A percentile compares a stretch with the other conserved stretches of the same genome.
phyloP scores from a whole-genome alignment of 2,329 filamentous ascomycete species.

The Neonectria punicea region DNA sequence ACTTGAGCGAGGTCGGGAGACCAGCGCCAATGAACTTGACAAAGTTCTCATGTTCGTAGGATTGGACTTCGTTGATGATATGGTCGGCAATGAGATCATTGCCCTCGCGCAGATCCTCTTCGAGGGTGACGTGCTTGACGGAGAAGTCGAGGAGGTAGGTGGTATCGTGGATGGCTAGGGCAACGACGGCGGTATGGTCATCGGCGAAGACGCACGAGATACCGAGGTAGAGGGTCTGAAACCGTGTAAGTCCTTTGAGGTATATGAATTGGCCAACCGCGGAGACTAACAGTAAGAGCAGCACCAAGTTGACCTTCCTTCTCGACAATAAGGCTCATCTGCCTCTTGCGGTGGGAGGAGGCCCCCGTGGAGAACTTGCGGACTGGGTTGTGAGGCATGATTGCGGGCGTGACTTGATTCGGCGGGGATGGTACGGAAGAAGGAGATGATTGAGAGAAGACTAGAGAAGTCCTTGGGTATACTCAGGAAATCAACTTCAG shows the following conservation, averaged over 20 bases:
- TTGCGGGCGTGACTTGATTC: conserved; percentile 29
- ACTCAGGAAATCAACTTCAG: conserved; percentile 21
- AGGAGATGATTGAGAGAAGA: conserved; percentile 16
- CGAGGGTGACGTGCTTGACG: conserved; percentile 65
- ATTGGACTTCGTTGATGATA: conserved; percentile 64
- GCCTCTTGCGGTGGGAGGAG: conserved; percentile 57
- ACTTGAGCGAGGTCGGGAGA: conserved; percentile 68
- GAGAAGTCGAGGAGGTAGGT: conserved; percentile 80
- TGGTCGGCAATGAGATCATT: conserved; percentile 67
- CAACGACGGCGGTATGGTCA: conserved; percentile 65
- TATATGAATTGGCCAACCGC: background rate
- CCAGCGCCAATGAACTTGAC: conserved; percentile 81
- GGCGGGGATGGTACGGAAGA: conserved; percentile 21
- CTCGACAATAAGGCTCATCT: conserved; percentile 58
- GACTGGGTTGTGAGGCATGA: conserved; percentile 41
- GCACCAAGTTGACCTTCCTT: conserved; percentile 57
- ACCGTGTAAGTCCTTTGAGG: conserved; percentile 17
- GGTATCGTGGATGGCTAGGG: conserved; percentile 77
- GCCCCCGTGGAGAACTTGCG: conserved; percentile 58
- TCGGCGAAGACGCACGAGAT: conserved; percentile 66
- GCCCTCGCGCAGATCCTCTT: conserved; percentile 51
- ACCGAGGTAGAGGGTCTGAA: conserved; percentile 69
- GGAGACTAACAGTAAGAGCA: conserved; percentile 55
- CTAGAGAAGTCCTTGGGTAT: conserved; percentile 22
- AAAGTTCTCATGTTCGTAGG: conserved; percentile 72